Conservation (phyloP, 2,329 filamentous ascomycete species). For the Trichophyton rubrum region DNA sequence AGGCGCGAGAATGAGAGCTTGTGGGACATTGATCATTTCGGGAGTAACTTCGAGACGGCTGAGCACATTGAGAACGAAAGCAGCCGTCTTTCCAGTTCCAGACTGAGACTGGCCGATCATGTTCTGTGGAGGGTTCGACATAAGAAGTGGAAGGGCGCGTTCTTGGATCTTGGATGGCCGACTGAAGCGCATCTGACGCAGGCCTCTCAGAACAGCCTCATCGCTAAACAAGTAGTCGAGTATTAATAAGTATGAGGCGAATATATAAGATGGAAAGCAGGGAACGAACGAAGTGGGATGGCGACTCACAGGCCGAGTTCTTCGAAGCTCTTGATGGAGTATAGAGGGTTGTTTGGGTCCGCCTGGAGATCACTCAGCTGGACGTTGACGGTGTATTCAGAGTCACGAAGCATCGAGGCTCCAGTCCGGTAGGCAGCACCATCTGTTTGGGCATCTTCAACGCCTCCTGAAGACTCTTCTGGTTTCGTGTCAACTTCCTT, state of each 20-base stretch:
- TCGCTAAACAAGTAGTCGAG: conserved; percentile 29
- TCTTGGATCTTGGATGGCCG: conserved; percentile 98
- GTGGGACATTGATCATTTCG: conserved; percentile 47
- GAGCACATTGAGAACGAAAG: conserved; percentile 85
- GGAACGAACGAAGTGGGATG: background rate
- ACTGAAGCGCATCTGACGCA: conserved; percentile 71
- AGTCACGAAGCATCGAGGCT: conserved; percentile 51
- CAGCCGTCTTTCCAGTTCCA: conserved; percentile 93
- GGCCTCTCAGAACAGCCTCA: conserved; percentile 58
- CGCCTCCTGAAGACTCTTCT: conserved; percentile 4
- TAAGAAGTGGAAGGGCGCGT: conserved; percentile 77
- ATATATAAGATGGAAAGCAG: background rate
- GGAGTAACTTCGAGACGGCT: conserved; percentile 66
- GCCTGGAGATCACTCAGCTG: conserved; percentile 81
- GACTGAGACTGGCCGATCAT: conserved; percentile 99
- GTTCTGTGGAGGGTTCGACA: conserved; percentile 75
- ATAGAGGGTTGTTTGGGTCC: conserved; percentile 76
- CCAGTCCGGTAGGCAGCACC: conserved; percentile 27
- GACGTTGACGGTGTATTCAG: conserved; percentile 79
- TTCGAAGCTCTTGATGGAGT: conserved; percentile 71
- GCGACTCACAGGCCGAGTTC: conserved; percentile 69
- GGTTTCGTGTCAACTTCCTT: background rate
- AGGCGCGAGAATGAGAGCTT: conserved; percentile 80
- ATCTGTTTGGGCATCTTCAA: conserved; percentile 24
- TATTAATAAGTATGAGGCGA: background rate